A percentile compares a stretch with the other conserved stretches of the same genome.
phyloP scores from a whole-genome alignment of 1,139 yeast genomes.

The Eremothecium sinecaudum region DNA sequence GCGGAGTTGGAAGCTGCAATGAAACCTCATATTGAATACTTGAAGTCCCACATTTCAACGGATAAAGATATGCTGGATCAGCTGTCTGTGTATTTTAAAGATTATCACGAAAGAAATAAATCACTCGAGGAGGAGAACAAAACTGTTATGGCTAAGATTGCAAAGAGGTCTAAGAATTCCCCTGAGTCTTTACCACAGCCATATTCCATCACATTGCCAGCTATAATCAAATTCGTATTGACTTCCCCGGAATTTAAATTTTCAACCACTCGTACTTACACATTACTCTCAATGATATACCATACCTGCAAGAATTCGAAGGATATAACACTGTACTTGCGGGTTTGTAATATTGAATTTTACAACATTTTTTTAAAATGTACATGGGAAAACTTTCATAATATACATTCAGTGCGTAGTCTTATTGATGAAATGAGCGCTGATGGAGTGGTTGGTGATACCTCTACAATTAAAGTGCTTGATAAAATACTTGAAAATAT shows the following conservation, averaged over 20 bases:
- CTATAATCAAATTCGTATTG: slow-evolving; percentile 17
- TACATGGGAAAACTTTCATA: slow-evolving; percentile 26
- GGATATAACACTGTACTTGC: slow-evolving; percentile 24
- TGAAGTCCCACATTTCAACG: slow-evolving; percentile 13
- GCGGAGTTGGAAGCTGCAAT: slow-evolving; percentile 18
- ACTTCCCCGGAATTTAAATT: slow-evolving; percentile 14
- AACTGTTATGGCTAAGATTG: slow-evolving; percentile 16
- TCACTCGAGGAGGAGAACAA: slow-evolving; percentile 10
- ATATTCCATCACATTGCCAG: slow-evolving; percentile 22
- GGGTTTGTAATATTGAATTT: slow-evolving; percentile 26
- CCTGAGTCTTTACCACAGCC: slow-evolving; percentile 24
- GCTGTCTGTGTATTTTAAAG: slow-evolving; percentile 11
- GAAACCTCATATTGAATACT: slow-evolving; percentile 15
- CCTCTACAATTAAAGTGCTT: slow-evolving; percentile 23
- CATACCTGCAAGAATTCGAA: slow-evolving; percentile 20
- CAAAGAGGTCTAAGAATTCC: slow-evolving; percentile 8
- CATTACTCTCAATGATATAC: slow-evolving; percentile 22
- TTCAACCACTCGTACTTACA: slow-evolving; percentile 22
- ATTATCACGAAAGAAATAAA: slow-evolving; percentile 15
- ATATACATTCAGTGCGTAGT: slow-evolving; percentile 16
- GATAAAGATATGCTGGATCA: slow-evolving; percentile 22
- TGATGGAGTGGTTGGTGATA: slow-evolving; percentile 28
- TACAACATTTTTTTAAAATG: slow-evolving; percentile 23
- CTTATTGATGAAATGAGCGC: slow-evolving; percentile 26
- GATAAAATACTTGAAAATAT: slow-evolving; percentile 17